A percentile compares a stretch with the other conserved stretches of the same genome.
Evolutionary conservation across 768 basidiomycete genomes (phyloP).

Genomic region (Sarcodon aspratus): DNA sequence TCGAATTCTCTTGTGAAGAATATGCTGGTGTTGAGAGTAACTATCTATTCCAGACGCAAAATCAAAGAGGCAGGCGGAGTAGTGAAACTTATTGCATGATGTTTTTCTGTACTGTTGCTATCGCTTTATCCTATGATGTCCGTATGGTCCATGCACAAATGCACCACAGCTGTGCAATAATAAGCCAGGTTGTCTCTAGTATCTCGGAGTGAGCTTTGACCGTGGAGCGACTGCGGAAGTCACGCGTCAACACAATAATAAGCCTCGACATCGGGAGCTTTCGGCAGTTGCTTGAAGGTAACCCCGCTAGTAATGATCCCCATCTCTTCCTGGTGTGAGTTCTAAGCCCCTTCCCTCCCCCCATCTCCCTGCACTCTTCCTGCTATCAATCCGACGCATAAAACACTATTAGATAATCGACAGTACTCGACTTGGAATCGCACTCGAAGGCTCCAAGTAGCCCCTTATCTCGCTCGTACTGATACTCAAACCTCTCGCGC

Average conservation of each 20-base stretch:
- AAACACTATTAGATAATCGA: constrained; percentile 24
- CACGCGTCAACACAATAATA: too few species aligned
- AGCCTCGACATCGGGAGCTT: too few species aligned
- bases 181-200: too few species aligned
- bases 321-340: constrained; percentile 27
- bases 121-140: constrained; percentile 10
- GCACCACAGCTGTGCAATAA: neutral
- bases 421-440: constrained; percentile 51
- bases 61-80: constrained; percentile 94
- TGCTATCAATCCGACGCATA: constrained; percentile 4
- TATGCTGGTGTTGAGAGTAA: constrained; percentile 6
- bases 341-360: neutral
- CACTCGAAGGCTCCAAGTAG: constrained; percentile 36
- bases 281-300: too few species aligned
- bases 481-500: constrained; percentile 36
- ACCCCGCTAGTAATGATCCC: constrained; percentile 10
- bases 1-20: constrained; percentile 6
- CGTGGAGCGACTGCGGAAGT: too few species aligned
- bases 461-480: constrained; percentile 41
- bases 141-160: constrained; percentile 17
- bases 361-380: constrained; percentile 6
- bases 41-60: constrained; percentile 36
- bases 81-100: constrained; percentile 83
- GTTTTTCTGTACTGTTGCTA: constrained; percentile 14
- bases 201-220: too few species aligned